These are phyloP conservation scores for Zygoascus meyerae DNA, from an alignment of 1,139 yeast genomes.

Conservation along the genomic window DNA sequence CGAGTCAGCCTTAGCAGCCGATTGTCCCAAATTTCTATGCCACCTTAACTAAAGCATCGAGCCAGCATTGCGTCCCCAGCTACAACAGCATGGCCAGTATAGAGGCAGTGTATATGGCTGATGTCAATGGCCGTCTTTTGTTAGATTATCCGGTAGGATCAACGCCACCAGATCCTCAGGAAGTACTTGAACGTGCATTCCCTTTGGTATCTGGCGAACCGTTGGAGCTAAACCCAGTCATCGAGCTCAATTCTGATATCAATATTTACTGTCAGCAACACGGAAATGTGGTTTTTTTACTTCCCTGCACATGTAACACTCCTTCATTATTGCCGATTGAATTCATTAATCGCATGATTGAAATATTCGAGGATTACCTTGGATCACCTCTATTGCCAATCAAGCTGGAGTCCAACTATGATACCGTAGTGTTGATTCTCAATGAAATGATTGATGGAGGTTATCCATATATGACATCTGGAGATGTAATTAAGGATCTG, in stretches of 20 bases:
- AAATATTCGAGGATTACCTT: conserved; percentile 53
- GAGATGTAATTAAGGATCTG: conserved; percentile 61
- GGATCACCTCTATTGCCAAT: conserved; percentile 51
- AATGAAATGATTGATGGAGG: conserved; percentile 77
- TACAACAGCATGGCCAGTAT: conserved; percentile 38
- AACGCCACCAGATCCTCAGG: conserved; percentile 46
- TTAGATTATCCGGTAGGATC: conserved; percentile 46
- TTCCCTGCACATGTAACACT: conserved; percentile 30
- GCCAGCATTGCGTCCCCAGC: neutral
- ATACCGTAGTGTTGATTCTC: conserved; percentile 53
- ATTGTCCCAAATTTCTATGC: too few relatives aligned
- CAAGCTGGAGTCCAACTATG: conserved; percentile 60
- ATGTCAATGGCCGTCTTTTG: conserved; percentile 42
- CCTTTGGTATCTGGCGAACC: neutral
- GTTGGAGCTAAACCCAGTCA: conserved; percentile 12
- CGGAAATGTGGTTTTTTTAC: conserved; percentile 28
- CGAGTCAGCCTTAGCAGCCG: too few relatives aligned
- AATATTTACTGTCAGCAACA: conserved; percentile 30
- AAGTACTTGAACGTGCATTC: conserved; percentile 34
- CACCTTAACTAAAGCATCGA: too few relatives aligned
- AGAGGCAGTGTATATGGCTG: conserved; percentile 64
- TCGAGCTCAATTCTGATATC: conserved; percentile 31
- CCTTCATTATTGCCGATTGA: conserved; percentile 49
- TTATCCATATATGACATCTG: conserved; percentile 64
- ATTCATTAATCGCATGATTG: conserved; percentile 49